Evolutionary conservation across 805 yeast species (phyloP).

Genomic region (Ogataea trehaloabstinens): DNA sequence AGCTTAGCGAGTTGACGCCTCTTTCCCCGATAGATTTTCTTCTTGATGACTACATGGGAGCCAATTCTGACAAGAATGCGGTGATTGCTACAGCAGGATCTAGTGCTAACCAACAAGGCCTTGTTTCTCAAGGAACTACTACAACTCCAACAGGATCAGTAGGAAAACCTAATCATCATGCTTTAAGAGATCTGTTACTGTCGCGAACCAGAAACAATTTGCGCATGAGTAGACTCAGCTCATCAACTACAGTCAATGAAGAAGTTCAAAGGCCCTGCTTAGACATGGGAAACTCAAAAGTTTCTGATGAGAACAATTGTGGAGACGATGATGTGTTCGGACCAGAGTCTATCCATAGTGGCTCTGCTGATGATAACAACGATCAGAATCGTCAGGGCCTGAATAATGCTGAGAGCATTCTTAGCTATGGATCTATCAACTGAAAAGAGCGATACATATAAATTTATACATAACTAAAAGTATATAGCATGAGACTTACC

Average conservation of each 20-base stretch:
- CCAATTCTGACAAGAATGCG: not conserved
- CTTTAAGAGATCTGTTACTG: constrained; percentile 1
- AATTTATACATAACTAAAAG: too few species aligned
- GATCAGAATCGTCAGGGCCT: not conserved
- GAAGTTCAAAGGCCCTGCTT: not conserved
- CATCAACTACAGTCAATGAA: constrained; percentile 3
- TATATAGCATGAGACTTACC: too few species aligned
- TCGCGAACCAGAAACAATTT: constrained; percentile 3
- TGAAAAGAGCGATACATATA: too few species aligned
- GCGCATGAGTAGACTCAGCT: constrained; percentile 3
- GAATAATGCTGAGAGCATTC: not conserved
- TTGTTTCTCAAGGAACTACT: not conserved
- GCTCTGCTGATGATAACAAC: not conserved
- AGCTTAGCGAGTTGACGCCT: constrained; percentile 33
- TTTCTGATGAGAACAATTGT: not conserved
- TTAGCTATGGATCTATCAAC: not conserved
- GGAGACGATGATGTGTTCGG: constrained; percentile 6
- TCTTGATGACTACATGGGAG: constrained; percentile 26
- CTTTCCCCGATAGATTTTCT: constrained; percentile 37
- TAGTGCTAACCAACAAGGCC: not conserved
- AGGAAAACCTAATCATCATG: constrained; percentile 1
- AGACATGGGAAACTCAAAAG: too few species aligned
- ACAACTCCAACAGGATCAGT: not conserved
- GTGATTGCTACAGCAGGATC: not conserved
- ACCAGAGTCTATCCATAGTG: constrained; percentile 3